Evolutionary conservation across 805 yeast species (phyloP).

Genomic region (Hanseniaspora lachancei): DNA sequence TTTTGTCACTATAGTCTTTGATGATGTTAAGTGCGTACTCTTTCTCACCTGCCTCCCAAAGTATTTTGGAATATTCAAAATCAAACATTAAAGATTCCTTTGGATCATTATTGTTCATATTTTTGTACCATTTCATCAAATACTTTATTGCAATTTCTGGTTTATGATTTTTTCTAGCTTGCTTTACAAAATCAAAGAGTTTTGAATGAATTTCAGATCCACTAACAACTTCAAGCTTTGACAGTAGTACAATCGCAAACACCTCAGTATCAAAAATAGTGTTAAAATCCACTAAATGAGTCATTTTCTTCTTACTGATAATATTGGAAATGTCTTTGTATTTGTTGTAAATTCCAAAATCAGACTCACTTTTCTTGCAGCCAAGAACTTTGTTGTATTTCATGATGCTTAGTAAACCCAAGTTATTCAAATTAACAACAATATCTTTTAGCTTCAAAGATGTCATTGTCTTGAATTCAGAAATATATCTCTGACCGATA

Average conservation of each 20-base stretch:
- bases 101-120: conserved; percentile 24
- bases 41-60: conserved; percentile 84
- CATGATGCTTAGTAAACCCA: conserved; percentile 34
- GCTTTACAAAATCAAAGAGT: conserved; percentile 45
- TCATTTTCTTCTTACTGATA: not conserved
- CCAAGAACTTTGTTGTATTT: not conserved
- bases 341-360: not conserved
- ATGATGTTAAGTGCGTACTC: conserved; percentile 66
- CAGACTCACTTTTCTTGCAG: not conserved
- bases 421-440: conserved; percentile 44
- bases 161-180: conserved; percentile 56
- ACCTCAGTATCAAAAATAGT: conserved; percentile 8
- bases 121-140: conserved; percentile 36
- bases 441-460: conserved; percentile 36
- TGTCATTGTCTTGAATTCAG: conserved; percentile 37
- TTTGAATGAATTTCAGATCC: conserved; percentile 34
- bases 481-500: conserved; percentile 47
- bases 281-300: not conserved
- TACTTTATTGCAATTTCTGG: conserved; percentile 60
- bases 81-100: conserved; percentile 35
- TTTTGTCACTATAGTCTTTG: conserved; percentile 19
- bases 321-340: not conserved
- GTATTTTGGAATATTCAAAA: conserved; percentile 62
- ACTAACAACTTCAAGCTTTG: not conserved
- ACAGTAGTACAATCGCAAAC: not conserved